Percentiles rank a stretch among this genome's conserved stretches.
Conservation (phyloP, 805 yeast genomes). For the Metschnikowia rubicola region DNA sequence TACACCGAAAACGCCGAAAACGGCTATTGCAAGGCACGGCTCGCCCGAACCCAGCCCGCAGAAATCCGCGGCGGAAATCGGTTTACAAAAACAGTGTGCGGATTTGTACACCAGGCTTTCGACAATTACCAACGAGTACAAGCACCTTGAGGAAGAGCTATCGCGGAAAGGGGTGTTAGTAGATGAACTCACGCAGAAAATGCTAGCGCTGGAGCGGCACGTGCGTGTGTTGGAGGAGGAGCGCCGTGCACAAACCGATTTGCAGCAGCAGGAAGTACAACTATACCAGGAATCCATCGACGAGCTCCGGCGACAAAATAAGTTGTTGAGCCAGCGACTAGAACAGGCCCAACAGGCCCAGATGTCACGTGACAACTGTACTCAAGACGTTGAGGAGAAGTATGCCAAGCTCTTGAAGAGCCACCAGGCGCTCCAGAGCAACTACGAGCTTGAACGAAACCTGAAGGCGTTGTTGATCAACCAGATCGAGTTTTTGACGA, state of each 20-base stretch:
- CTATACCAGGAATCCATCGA: constrained; percentile 33
- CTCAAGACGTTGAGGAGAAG: constrained; percentile 18
- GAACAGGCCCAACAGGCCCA: constrained; percentile 8
- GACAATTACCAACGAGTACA: constrained; percentile 23
- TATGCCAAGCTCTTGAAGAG: constrained; percentile 32
- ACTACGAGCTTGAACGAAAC: constrained; percentile 50
- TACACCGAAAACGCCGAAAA: not conserved
- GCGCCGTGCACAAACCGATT: constrained; percentile 24
- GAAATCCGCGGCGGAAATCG: constrained; percentile 2
- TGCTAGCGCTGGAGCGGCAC: constrained; percentile 25
- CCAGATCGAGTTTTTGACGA: constrained; percentile 49
- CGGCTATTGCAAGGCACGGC: too few relatives aligned
- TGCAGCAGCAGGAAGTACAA: constrained; percentile 27
- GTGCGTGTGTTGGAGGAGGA: constrained; percentile 30
- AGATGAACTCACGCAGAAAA: constrained; percentile 26
- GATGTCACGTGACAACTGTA: not conserved
- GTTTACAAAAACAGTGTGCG: constrained; percentile 26
- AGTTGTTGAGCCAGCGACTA: constrained; percentile 19
- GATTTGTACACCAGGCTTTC: constrained; percentile 30
- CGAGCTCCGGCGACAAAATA: constrained; percentile 25
- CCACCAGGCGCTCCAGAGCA: constrained; percentile 42
- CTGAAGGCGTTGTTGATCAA: constrained; percentile 52
- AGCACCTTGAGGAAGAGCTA: constrained; percentile 32
- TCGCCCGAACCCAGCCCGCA: not conserved
- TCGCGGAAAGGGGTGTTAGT: constrained; percentile 21